Evolutionary conservation across 331 rosid species (phyloP), one percentile per base, ranked within the genome.

Genomic region (Stylosanthes scabra): DNA sequence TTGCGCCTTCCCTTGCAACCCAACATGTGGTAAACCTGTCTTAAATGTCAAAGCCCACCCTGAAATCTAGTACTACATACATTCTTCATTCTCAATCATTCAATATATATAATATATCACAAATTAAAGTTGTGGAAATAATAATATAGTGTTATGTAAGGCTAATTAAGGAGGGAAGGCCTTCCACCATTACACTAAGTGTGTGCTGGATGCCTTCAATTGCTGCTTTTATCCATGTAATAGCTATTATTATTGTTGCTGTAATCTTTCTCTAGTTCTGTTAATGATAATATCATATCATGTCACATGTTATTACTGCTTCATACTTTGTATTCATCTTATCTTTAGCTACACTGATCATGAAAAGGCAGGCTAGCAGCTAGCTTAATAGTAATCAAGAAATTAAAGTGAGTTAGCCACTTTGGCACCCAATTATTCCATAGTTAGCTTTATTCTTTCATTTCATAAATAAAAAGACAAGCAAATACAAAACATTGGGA

Each of bases 1-100:
- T 63, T 91, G 97, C 55, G 69, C 87, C 37, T 91, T 85, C 84
- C 97, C 99, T 66, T 94, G 97, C 91, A 94, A 94, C 81, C 99
- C 99, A 4, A 81, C 97, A 6, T 94, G 97, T 80, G 86, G 71
- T 52, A 83, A 83, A 83, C 86, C 80, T 11, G 57, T 72, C 59
- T 84, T 83, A 13, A 84, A 87, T 31, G 27, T 84, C 0, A 11
- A 69, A 4, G 65, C 52, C 34, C 51, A 47, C 52, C 81, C 82
- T 13, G 81, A 69, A 71, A 68, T 75, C 71, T 74, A 84, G 82
- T 20, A 20, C 25, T 20, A 20, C 25, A 1, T 20, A 20, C 25
- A 20, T 20, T 20, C 25, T 20, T 20, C 25, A 20, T 20, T 20
- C 25, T 20, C 25, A 20, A 20, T 20, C 25, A 20, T 20, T 20